Conservation (phyloP, 306 rosid genomes). For the Luffa acutangula region DNA sequence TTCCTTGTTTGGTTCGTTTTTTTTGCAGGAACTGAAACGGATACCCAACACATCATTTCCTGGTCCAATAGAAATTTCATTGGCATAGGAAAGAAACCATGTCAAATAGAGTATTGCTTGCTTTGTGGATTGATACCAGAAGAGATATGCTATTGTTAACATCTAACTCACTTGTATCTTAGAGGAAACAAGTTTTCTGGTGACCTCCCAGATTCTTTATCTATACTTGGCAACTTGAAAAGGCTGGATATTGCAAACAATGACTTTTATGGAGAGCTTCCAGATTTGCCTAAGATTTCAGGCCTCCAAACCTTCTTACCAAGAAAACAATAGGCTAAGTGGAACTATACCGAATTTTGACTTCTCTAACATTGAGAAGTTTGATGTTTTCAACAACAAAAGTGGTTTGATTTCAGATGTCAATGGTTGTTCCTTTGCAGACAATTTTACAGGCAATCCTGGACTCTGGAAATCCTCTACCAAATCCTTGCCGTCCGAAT, state of each 20-base stretch:
- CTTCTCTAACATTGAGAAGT: slow-evolving; percentile 32
- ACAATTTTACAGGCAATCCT: no score
- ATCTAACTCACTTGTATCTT: slow-evolving; percentile 34
- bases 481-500: neutral
- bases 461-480: neutral
- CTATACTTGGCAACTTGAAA: slow-evolving; percentile 18
- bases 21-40: no score
- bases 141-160: slow-evolving; percentile 32
- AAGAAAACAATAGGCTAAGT: no score
- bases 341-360: slow-evolving; percentile 14
- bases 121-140: slow-evolving; percentile 26
- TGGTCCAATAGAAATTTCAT: no score
- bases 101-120: neutral
- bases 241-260: slow-evolving; percentile 37
- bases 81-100: no score
- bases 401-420: no score
- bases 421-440: no score
- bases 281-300: slow-evolving; percentile 16
- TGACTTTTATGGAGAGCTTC: slow-evolving; percentile 30
- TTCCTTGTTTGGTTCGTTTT: no score
- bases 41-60: no score
- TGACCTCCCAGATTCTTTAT: slow-evolving; percentile 33
- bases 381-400: slow-evolving; percentile 48
- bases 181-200: slow-evolving; percentile 39
- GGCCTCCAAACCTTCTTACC: no score